Evolutionary conservation across 768 basidiomycete species (phyloP).

Genomic region (Boletus pseudo-olivaceus): DNA sequence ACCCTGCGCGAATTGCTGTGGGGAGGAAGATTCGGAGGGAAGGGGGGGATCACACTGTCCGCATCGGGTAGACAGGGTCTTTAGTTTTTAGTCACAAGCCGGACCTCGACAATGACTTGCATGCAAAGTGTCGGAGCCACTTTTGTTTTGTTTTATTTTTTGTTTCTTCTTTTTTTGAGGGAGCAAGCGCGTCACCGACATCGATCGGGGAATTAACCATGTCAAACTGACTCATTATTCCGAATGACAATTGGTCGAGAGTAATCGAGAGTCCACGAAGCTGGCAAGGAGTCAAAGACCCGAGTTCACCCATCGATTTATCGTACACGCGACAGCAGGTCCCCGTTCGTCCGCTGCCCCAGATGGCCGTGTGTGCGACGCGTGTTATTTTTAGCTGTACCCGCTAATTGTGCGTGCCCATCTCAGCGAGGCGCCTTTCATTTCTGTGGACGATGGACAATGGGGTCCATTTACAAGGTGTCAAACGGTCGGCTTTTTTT

Average conservation of each 20-base stretch:
- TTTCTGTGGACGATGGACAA: not conserved
- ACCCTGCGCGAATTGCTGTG: not conserved
- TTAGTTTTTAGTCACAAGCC: not conserved
- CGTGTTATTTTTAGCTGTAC: not conserved
- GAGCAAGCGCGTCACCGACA: not conserved
- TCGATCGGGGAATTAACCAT: not conserved
- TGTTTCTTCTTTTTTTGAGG: no score
- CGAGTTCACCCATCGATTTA: no score
- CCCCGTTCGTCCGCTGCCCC: not conserved
- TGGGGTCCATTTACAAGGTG: not conserved
- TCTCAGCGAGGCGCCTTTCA: not conserved
- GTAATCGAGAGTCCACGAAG: no score
- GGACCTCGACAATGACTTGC: not conserved
- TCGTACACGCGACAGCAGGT: not conserved
- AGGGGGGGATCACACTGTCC: not conserved
- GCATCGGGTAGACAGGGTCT: not conserved
- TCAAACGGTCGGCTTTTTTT: not conserved
- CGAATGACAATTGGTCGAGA: no score
- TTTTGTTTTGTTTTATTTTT: no score
- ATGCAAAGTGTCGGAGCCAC: not conserved
- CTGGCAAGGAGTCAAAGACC: not conserved
- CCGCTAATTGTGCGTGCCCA: not conserved
- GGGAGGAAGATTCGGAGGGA: not conserved
- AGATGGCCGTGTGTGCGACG: not conserved
- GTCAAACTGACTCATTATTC: no score